Evolutionary conservation across 2,329 filamentous ascomycete genomes (phyloP).

Genomic region (Penicillium fuscoglaucum): DNA sequence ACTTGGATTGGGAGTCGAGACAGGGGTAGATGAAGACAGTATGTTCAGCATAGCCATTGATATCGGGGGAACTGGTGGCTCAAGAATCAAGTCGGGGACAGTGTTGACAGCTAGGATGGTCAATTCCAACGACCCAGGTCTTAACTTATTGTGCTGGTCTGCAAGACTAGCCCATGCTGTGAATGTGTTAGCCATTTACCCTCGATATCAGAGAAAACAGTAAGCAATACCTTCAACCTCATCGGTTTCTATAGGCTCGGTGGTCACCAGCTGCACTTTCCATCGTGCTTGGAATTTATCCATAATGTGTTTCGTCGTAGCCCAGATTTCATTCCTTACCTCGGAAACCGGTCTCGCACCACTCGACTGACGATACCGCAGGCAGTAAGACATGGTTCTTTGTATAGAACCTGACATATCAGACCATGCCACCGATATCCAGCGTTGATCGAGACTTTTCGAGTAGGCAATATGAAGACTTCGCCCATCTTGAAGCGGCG

Average conservation of each 20-base stretch:
- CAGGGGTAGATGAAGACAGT: constrained; percentile 39
- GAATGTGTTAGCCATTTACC: constrained; percentile 22
- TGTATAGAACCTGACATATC: constrained; percentile 58
- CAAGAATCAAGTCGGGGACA: constrained; percentile 38
- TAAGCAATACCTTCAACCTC: constrained; percentile 50
- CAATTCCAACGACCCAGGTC: constrained; percentile 37
- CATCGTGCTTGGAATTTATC: constrained; percentile 54
- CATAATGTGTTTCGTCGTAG: constrained; percentile 57
- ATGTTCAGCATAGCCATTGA: constrained; percentile 36
- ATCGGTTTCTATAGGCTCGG: constrained; percentile 52
- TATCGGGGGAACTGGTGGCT: constrained; percentile 34
- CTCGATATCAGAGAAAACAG: background rate
- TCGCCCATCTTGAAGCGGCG: constrained; percentile 58
- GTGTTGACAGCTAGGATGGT: constrained; percentile 38
- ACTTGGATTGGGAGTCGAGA: constrained; percentile 41
- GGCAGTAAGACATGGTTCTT: constrained; percentile 55
- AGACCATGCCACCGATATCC: constrained; percentile 62
- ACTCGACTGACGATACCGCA: constrained; percentile 43
- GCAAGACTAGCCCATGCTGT: constrained; percentile 41
- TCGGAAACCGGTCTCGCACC: constrained; percentile 46
- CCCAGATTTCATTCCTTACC: constrained; percentile 59
- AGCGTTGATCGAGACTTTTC: constrained; percentile 55
- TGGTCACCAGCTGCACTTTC: constrained; percentile 57
- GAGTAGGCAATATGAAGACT: constrained; percentile 62
- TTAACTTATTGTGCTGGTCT: constrained; percentile 42